Conservation (phyloP, 2,329 filamentous ascomycete genomes). For the Ophiostoma sp. region DNA sequence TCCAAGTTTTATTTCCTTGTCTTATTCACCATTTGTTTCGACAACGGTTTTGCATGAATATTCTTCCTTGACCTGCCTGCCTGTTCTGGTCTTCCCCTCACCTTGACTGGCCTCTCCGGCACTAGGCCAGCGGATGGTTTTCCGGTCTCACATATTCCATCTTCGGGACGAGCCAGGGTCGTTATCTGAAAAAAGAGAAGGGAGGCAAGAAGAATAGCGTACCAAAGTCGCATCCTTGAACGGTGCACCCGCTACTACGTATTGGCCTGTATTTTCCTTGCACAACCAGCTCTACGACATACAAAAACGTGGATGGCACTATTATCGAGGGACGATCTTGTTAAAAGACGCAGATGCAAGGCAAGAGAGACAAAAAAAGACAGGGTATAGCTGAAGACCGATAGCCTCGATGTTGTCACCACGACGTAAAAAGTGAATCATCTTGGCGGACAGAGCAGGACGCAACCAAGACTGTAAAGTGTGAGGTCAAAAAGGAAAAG, state of each 20-base stretch:
- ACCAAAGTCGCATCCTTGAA: neutral
- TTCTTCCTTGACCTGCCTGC: neutral
- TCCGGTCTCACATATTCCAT: neutral
- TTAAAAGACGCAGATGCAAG: neutral
- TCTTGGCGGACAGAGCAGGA: neutral
- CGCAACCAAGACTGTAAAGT: neutral
- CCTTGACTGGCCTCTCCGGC: neutral
- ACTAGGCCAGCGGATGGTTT: constrained; percentile 12
- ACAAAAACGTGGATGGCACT: neutral
- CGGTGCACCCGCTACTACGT: neutral
- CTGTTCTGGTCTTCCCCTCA: neutral
- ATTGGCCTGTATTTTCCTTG: neutral
- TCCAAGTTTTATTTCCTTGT: neutral
- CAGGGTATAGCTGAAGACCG: neutral
- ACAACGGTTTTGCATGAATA: constrained; percentile 4
- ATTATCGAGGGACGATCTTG: neutral
- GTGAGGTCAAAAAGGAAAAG: neutral
- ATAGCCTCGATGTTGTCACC: neutral
- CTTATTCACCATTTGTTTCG: neutral
- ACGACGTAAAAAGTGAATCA: neutral
- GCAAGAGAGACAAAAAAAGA: neutral
- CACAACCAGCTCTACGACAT: neutral
- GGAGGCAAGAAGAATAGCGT: neutral
- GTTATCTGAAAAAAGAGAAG: neutral
- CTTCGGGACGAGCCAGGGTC: neutral